Evolutionary conservation across 352 stramenopile genomes (phyloP), one percentile per base, ranked within the genome.

Genomic region (Pythium dissimile): DNA sequence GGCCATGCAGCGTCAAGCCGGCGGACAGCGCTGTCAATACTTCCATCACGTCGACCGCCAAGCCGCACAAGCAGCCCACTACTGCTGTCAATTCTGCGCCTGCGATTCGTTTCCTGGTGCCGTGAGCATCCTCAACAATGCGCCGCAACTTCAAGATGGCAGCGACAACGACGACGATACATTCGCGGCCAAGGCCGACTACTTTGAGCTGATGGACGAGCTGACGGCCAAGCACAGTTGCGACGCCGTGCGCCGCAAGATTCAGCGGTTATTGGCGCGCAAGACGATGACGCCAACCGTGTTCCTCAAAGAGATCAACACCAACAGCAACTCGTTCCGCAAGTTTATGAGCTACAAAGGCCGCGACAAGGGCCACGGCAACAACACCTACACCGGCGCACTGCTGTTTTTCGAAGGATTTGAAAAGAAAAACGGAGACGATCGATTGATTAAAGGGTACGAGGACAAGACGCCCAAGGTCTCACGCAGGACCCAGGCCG

Each of bases 221-320:
- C 49, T 69, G 26, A 48, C 54, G 18, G 7, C 20, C 34, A 69
- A 73, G 51, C 69, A 47, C 47, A 59, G 76, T 59, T 84, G 69
- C 59, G 62, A 84, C 38, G 67, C 72, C 26, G 66, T 82, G 20
- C 72, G 75, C 32, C 62, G 58, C 45, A 73, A 77, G 59, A 80
- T 82, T 49, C 65, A 75, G 55, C 59, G 70, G 34, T 85, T 82
- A 37, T 45, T 85, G 12, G 71, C 64, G 27, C 67, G 66, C 8
- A 85, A 82, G 48, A 73, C 68, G 52, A 80, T 85, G 64, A 85
- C 71, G 16, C 72, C 80, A 59, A 68, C 70, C 2, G 67, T 67
- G 27, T 82, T 73, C 24, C 59, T 82, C 0, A 63, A 64, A 13
- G 28, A 54, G 9, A 80, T 79, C 54, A 28, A 66, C 31, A 66